Conservation (phyloP, 208 protist genomes). For the Trichomonas tenax region DNA sequence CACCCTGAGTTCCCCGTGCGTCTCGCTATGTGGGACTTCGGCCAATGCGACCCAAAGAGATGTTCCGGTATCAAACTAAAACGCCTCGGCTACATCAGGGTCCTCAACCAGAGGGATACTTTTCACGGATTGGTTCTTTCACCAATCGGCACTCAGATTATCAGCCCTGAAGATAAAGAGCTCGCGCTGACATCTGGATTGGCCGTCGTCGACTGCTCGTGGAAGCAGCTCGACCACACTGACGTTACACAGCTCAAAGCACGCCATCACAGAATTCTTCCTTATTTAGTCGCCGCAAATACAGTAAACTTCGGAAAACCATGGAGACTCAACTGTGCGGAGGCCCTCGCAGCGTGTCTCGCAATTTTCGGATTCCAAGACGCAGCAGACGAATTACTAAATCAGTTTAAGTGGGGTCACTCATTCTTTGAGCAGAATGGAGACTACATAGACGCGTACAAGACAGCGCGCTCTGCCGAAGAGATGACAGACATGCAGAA, state of each 20-base stretch:
- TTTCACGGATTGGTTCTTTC: constrained; percentile 81
- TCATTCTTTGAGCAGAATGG: constrained; percentile 80
- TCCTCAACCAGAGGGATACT: constrained; percentile 59
- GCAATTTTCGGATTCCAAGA: constrained; percentile 50
- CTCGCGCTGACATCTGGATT: constrained; percentile 12
- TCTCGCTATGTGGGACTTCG: constrained; percentile 92
- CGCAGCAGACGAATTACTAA: constrained; percentile 65
- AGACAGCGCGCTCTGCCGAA: constrained; percentile 38
- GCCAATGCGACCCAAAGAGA: constrained; percentile 88
- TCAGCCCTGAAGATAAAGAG: constrained; percentile 16
- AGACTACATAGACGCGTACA: constrained; percentile 70
- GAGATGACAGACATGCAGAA: constrained; percentile 54
- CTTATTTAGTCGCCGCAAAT: constrained; percentile 92
- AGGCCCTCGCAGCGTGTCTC: constrained; percentile 36
- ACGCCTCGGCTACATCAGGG: constrained; percentile 51
- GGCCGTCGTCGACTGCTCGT: constrained; percentile 94
- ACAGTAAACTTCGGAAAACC: constrained; percentile 95
- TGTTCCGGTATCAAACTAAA: constrained; percentile 84
- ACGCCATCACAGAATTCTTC: constrained; percentile 63
- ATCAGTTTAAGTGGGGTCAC: constrained; percentile 84
- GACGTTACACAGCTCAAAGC: constrained; percentile 71
- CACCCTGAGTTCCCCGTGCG: not conserved
- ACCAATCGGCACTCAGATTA: constrained; percentile 26
- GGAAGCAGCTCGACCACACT: constrained; percentile 76
- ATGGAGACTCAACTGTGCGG: constrained; percentile 76